Percentiles rank a stretch among this genome's conserved stretches.
Conservation (phyloP, 768 basidiomycete genomes). For the Boletus vinaceobasis region DNA sequence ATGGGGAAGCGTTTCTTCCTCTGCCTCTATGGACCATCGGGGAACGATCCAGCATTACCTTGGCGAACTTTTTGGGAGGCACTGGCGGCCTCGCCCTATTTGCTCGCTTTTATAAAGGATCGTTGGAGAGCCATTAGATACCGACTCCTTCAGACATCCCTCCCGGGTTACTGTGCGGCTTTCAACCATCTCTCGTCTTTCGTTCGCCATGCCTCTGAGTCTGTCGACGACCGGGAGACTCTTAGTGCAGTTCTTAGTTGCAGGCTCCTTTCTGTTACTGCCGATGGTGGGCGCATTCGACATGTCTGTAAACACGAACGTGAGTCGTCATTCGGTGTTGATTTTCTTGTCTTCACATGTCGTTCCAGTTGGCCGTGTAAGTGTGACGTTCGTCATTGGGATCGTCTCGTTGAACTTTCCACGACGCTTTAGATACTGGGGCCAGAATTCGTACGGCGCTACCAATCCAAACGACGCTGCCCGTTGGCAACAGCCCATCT, state of each 20-base stretch:
- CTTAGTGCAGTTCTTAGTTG: background rate
- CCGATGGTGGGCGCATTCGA: constrained; percentile 12
- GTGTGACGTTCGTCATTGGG: background rate
- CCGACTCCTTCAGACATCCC: background rate
- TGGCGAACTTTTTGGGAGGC: background rate
- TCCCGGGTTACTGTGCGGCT: background rate
- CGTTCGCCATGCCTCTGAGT: background rate
- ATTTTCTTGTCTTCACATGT: background rate
- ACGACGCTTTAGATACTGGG: constrained; percentile 31
- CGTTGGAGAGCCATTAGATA: background rate
- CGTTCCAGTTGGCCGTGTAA: constrained; percentile 20
- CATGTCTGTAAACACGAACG: constrained; percentile 20
- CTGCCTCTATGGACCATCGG: background rate
- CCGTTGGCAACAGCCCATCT: constrained; percentile 32
- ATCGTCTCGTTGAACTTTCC: background rate
- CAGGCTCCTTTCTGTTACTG: background rate
- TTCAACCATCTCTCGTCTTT: background rate
- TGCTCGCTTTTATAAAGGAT: constrained; percentile 10
- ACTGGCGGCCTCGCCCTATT: background rate
- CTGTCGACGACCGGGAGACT: background rate
- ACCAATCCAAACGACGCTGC: constrained; percentile 27
- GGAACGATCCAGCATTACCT: background rate
- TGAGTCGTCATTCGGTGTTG: constrained; percentile 2
- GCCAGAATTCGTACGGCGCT: constrained; percentile 39
- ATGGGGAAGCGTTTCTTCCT: constrained; percentile 5